These are phyloP conservation scores for Saxispiralis lemnorum DNA, from an alignment of 495 filamentous ascomycete genomes.

Conservation along the genomic window DNA sequence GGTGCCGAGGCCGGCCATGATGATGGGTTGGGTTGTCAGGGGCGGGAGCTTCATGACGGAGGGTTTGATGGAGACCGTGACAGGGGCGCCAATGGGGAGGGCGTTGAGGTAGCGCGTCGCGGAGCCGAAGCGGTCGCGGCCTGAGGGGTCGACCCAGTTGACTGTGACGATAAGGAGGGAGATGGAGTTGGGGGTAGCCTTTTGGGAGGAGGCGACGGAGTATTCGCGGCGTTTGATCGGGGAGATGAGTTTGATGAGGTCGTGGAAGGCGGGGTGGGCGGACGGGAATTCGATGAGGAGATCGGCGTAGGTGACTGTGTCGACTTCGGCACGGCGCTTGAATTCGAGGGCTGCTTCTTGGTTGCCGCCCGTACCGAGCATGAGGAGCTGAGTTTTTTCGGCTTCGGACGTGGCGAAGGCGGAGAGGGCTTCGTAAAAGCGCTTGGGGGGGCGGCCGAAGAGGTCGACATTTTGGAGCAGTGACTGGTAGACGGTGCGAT, in stretches of 20 bases:
- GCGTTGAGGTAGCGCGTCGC: constrained; percentile 73
- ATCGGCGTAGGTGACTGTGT: constrained; percentile 84
- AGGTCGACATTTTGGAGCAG: constrained; percentile 90
- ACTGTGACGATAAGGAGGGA: constrained; percentile 97
- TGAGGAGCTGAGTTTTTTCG: constrained; percentile 63
- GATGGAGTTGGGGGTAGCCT: constrained; percentile 69
- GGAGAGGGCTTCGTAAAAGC: constrained; percentile 84
- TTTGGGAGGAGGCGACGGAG: constrained; percentile 90
- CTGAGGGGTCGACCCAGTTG: constrained; percentile 72
- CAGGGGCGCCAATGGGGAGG: constrained; percentile 51
- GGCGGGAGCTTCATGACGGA: constrained; percentile 93
- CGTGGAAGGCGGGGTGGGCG: constrained; percentile 75
- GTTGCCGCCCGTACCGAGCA: constrained; percentile 40
- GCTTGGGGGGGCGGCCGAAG: constrained; percentile 88
- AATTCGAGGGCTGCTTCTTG: constrained; percentile 83
- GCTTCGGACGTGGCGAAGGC: constrained; percentile 68
- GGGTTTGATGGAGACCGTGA: constrained; percentile 88
- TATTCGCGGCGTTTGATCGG: constrained; percentile 95
- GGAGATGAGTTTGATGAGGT: constrained; percentile 72
- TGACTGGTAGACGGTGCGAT: constrained; percentile 83
- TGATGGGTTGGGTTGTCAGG: constrained; percentile 70
- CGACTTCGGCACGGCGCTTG: constrained; percentile 83
- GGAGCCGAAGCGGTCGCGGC: constrained; percentile 80
- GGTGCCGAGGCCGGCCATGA: constrained; percentile 98
- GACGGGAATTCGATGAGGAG: constrained; percentile 74